Evolutionary conservation across 352 stramenopile genomes (phyloP).

Genomic region (Globisporangium ultimum): DNA sequence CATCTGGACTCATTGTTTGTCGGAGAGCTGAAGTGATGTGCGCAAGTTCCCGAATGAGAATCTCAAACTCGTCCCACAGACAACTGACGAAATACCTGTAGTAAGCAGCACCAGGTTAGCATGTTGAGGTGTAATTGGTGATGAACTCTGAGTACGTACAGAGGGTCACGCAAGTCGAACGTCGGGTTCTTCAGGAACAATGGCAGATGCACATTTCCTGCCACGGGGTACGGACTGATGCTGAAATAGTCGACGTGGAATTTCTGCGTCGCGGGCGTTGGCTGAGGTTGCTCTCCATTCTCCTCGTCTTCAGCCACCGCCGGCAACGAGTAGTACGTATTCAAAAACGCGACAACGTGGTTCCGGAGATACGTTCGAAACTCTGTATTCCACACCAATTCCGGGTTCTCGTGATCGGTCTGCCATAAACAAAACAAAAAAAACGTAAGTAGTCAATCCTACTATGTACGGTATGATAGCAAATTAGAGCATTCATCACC

Average conservation of each 20-base stretch:
- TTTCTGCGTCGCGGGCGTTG: constrained; percentile 38
- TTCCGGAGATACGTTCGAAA: constrained; percentile 84
- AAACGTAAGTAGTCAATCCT: too few relatives aligned
- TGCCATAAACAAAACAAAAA: constrained; percentile 27
- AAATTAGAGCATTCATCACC: constrained; percentile 19
- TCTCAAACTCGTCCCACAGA: constrained; percentile 79
- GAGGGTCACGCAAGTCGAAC: constrained; percentile 89
- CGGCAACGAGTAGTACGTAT: constrained; percentile 66
- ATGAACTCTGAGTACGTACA: constrained; percentile 34
- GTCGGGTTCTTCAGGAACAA: constrained; percentile 93
- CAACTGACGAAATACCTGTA: constrained; percentile 73
- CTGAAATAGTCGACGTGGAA: constrained; percentile 75
- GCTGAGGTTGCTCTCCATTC: constrained; percentile 19
- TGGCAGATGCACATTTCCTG: constrained; percentile 89
- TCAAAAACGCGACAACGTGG: constrained; percentile 69
- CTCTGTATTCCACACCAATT: constrained; percentile 92
- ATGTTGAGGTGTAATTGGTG: too few relatives aligned
- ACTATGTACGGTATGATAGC: too few relatives aligned
- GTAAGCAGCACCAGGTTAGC: too few relatives aligned
- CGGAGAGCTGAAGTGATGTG: constrained; percentile 63
- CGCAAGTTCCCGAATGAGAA: constrained; percentile 60
- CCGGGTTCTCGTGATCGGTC: constrained; percentile 88
- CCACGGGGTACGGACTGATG: constrained; percentile 65
- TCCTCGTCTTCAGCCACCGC: constrained; percentile 37
- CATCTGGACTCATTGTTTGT: constrained; percentile 54